phyloP scores from a whole-genome alignment of 495 filamentous ascomycete species.

The Xylaria acuta region DNA sequence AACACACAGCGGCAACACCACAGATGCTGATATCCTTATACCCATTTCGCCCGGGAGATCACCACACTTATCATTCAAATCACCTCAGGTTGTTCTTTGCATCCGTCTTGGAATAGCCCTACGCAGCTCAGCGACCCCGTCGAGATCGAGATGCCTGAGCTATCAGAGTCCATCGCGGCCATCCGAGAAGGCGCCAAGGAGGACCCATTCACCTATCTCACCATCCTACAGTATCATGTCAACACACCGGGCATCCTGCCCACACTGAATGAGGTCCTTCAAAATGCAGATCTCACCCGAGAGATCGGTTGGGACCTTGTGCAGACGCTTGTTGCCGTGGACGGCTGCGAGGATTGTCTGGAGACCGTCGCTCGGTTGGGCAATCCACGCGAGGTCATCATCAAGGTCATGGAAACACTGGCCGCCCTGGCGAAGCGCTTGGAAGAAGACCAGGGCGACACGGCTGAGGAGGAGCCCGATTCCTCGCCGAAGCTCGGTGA shows the following conservation, averaged over 20 bases:
- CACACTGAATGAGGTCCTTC: conserved; percentile 75
- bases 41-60: neutral
- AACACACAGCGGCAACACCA: neutral
- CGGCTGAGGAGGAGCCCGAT: conserved; percentile 44
- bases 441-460: conserved; percentile 43
- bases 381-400: conserved; percentile 91
- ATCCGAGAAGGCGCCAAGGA: conserved; percentile 41
- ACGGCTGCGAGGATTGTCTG: conserved; percentile 74
- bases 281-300: conserved; percentile 80
- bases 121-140: neutral
- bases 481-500: conserved; percentile 25
- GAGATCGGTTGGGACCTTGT: conserved; percentile 98
- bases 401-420: conserved; percentile 80
- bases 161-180: conserved; percentile 39
- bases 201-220: conserved; percentile 88
- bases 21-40: neutral
- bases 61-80: neutral
- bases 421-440: conserved; percentile 62
- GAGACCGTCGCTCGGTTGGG: conserved; percentile 78
- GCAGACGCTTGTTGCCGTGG: conserved; percentile 79
- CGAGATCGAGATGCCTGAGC: conserved; percentile 31
- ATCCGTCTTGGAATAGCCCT: neutral
- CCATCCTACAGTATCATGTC: conserved; percentile 84
- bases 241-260: conserved; percentile 73
- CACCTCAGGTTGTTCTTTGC: neutral